Conservation (phyloP, 176 grass and related monocot genomes). For the Hyparrhenia diplandra region DNA sequence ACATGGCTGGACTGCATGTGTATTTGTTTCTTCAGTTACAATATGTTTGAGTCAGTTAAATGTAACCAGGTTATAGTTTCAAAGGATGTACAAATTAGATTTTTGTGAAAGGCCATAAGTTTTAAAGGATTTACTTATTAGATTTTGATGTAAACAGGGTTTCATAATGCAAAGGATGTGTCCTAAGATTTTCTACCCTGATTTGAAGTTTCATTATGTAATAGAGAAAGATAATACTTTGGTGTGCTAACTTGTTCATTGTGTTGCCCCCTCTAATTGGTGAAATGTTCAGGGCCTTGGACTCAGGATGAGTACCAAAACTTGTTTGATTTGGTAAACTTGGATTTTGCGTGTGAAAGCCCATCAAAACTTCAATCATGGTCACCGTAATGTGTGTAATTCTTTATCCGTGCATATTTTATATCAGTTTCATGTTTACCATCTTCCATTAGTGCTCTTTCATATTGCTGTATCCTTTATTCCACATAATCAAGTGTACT, state of each 20-base stretch:
- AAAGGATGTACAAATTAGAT: neutral
- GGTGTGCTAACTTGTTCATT: slow-evolving; percentile 18
- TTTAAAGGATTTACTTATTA: neutral
- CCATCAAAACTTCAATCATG: slow-evolving; percentile 8
- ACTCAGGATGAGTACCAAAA: slow-evolving; percentile 68
- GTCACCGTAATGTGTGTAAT: slow-evolving; percentile 47
- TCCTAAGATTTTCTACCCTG: neutral
- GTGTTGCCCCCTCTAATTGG: neutral
- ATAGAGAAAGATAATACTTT: neutral
- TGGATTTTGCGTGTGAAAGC: slow-evolving; percentile 70
- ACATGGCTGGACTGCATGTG: neutral
- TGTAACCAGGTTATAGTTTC: neutral
- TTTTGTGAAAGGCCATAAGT: neutral
- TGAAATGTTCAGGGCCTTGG: slow-evolving; percentile 50
- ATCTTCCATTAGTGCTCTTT: neutral
- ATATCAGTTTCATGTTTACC: slow-evolving; percentile 15
- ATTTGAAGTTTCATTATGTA: neutral
- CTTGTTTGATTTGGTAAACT: slow-evolving; percentile 84
- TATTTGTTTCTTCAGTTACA: neutral
- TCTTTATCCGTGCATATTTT: slow-evolving; percentile 17
- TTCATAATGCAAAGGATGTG: neutral
- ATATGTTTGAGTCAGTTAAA: neutral
- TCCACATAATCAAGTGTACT: slow-evolving; percentile 26
- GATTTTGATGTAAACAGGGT: neutral
- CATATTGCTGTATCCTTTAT: slow-evolving; percentile 10